A percentile compares a stretch with the other conserved stretches of the same genome.
Evolutionary conservation across 1,284 basidiomycete species (phyloP).

Genomic region (Ceratobasidium sp.): DNA sequence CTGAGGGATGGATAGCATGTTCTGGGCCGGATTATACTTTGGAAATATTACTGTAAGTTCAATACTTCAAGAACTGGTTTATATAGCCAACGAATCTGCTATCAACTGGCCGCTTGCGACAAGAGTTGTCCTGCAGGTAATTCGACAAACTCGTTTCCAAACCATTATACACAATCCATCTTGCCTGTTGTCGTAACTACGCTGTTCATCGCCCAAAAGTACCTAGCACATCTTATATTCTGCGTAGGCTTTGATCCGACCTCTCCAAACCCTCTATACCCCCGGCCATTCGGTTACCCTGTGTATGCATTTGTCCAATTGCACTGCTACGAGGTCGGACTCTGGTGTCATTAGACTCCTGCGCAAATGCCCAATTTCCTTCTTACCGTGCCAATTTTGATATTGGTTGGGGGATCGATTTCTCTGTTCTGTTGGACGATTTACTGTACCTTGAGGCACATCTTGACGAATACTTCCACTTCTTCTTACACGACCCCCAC

Average conservation of each 20-base stretch:
- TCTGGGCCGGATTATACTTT: too few relatives aligned
- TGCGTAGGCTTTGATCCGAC: conserved; percentile 60
- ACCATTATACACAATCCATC: conserved; percentile 56
- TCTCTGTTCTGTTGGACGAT: background rate
- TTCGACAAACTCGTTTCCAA: conserved; percentile 46
- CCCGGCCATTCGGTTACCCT: conserved; percentile 68
- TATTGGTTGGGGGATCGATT: conserved; percentile 60
- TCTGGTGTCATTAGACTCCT: conserved; percentile 87
- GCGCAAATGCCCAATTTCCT: conserved; percentile 90
- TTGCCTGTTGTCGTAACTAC: conserved; percentile 63
- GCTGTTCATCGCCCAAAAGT: conserved; percentile 82
- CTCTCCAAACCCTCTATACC: background rate
- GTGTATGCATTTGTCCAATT: conserved; percentile 87
- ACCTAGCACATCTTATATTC: conserved; percentile 72
- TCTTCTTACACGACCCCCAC: background rate
- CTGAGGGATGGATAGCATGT: too few relatives aligned
- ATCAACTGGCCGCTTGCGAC: too few relatives aligned
- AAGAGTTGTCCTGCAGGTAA: too few relatives aligned
- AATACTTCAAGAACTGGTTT: too few relatives aligned
- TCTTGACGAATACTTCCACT: too few relatives aligned
- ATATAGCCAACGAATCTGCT: too few relatives aligned
- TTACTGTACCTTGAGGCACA: too few relatives aligned
- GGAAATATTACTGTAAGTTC: too few relatives aligned
- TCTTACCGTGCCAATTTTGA: conserved; percentile 76
- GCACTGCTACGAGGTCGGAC: conserved; percentile 89